Conservation (phyloP, 441 rosid genomes). For the Pelargonium cotyledonis region DNA sequence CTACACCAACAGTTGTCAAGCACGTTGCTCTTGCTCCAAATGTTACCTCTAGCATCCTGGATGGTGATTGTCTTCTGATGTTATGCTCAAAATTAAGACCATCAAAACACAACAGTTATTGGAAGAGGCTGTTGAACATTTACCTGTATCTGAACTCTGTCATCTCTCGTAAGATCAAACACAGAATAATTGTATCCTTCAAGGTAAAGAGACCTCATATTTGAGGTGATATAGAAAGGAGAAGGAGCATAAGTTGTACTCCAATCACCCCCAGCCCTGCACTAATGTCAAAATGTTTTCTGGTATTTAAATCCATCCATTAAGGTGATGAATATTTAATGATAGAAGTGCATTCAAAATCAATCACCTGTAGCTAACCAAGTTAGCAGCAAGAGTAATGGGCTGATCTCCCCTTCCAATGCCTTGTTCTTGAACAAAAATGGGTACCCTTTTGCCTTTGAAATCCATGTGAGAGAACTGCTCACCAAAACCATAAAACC, state of each 20-base stretch:
- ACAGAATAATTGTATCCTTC: constrained; percentile 59
- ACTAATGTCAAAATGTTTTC: not conserved
- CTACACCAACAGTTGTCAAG: no score
- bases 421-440: constrained; percentile 73
- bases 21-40: no score
- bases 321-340: no score
- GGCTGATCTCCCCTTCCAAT: constrained; percentile 82
- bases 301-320: no score
- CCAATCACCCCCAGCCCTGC: constrained; percentile 70
- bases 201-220: constrained; percentile 65
- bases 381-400: constrained; percentile 60
- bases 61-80: no score
- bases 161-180: constrained; percentile 49
- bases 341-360: no score
- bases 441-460: constrained; percentile 61
- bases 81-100: no score
- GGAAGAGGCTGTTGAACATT: no score
- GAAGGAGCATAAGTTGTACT: constrained; percentile 82
- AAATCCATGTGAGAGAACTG: constrained; percentile 68
- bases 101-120: no score
- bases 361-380: constrained; percentile 59
- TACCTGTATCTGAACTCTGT: constrained; percentile 67
- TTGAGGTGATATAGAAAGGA: constrained; percentile 65
- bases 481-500: constrained; percentile 63
- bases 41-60: no score